Evolutionary conservation across 148 eudicot genomes (phyloP), one percentile per base, ranked within the genome.

Genomic region (Suaeda aralocaspica): DNA sequence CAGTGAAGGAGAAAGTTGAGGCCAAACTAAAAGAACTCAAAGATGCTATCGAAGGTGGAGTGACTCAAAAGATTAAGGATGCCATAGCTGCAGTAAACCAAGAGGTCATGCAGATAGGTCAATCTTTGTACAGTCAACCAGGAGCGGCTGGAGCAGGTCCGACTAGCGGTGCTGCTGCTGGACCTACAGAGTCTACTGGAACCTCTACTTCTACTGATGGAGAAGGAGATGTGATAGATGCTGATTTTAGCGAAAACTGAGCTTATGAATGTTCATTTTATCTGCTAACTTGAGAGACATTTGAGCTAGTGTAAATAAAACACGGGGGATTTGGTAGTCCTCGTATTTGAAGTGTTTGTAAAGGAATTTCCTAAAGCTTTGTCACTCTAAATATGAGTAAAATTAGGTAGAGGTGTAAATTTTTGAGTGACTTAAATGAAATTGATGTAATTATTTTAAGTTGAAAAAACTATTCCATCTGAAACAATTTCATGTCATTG

Each of bases 71-170:
- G 59, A 88, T 90, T 1, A 90, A 90, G 78, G 89, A 86, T 62
- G 89, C 90, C 16, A 86, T 88, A 73, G 82, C 87, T 16, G 85
- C 90, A 46, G 69, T 90, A 11, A 90, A 83, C 81, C 89, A 81
- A 76, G 92, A 84, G 74, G 81, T 79, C 18, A 80, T 90, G 89
- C 92, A 88, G 67, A 34, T 90, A 0, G 96, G 96, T 1, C 87
- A 86, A 67, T 79, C 89, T 28, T 4, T 88, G 39, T 88, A 90
- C 77, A 72, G 83, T 69, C 91, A 84, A 67, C 81, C 85, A 4
- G 89, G 85, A 26, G 72, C 73, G 22, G 62, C 82, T 21, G 72
- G 69, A 28, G 76, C 75, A 11, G 84, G 76, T 15, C 74, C 84
- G 12, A 61, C 84, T 5, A 59, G 79, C 25, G 83, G 74, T 34